A percentile compares a stretch with the other conserved stretches of the same genome.
phyloP scores from a whole-genome alignment of 192 early-diverging fungal species.

The Rhizophagus prolifer region DNA sequence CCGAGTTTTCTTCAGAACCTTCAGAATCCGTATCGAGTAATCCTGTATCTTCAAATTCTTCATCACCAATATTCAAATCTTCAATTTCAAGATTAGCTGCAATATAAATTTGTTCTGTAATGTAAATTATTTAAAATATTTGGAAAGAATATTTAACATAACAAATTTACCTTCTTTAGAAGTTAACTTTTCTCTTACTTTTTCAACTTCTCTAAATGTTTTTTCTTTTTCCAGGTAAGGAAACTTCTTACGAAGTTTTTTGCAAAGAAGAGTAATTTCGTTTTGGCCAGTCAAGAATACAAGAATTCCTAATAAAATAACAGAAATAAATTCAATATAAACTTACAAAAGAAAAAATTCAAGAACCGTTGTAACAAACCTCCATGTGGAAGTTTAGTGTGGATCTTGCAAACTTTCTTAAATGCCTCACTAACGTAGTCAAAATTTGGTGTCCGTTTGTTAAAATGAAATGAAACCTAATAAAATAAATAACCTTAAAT shows the following conservation, averaged over 20 bases:
- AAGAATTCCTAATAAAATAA: slow-evolving; percentile 60
- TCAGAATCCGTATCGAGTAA: slow-evolving; percentile 49
- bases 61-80: slow-evolving; percentile 62
- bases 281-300: slow-evolving; percentile 95
- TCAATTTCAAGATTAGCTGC: slow-evolving; percentile 59
- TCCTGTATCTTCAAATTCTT: slow-evolving; percentile 64
- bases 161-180: slow-evolving; percentile 9
- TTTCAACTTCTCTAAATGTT: slow-evolving; percentile 19
- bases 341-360: background rate
- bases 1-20: slow-evolving; percentile 39
- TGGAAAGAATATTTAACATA: background rate
- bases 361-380: slow-evolving; percentile 34
- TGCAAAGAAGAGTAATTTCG: slow-evolving; percentile 82
- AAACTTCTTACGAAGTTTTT: slow-evolving; percentile 72
- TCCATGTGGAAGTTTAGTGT: slow-evolving; percentile 86
- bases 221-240: slow-evolving; percentile 41
- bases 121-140: background rate
- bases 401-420: slow-evolving; percentile 94
- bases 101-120: background rate
- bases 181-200: background rate
- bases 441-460: slow-evolving; percentile 81
- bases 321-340: background rate
- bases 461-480: slow-evolving; percentile 86
- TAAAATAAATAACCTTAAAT: background rate
- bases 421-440: slow-evolving; percentile 87